Percentiles rank a stretch among this genome's conserved stretches.
These are phyloP conservation scores for Tylopilus sp. DNA, from an alignment of 768 basidiomycete species.

Conservation along the genomic window DNA sequence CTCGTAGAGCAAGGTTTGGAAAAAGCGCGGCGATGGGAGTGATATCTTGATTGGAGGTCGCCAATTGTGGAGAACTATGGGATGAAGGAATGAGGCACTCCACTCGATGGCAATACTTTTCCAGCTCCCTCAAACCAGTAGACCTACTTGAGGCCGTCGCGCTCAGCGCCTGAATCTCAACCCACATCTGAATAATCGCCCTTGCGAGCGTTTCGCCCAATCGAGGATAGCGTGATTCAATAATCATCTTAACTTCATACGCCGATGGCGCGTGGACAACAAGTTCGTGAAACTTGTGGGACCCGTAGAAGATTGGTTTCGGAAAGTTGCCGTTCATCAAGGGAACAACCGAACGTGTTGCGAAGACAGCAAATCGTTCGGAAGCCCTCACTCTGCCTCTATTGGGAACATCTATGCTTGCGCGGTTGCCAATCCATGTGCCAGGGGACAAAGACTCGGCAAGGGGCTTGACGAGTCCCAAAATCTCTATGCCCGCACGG, in stretches of 20 bases:
- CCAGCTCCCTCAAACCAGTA: conserved; percentile 75
- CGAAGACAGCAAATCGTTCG: conserved; percentile 82
- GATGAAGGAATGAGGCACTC: conserved; percentile 55
- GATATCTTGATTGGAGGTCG: conserved; percentile 19
- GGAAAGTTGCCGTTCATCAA: conserved; percentile 48
- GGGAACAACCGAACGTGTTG: conserved; percentile 68
- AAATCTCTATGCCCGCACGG: conserved; percentile 82
- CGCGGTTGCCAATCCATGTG: conserved; percentile 74
- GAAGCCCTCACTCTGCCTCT: conserved; percentile 72
- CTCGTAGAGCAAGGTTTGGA: conserved; percentile 71
- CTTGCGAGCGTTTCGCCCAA: conserved; percentile 47
- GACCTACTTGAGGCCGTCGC: conserved; percentile 51
- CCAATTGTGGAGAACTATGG: conserved; percentile 41
- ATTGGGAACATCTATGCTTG: conserved; percentile 67
- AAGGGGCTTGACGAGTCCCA: conserved; percentile 83
- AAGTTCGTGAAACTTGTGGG: conserved; percentile 80
- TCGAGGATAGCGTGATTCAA: conserved; percentile 61
- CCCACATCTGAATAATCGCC: conserved; percentile 70
- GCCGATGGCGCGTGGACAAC: conserved; percentile 54
- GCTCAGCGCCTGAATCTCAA: conserved; percentile 48
- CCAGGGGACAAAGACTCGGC: conserved; percentile 66
- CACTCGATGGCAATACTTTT: conserved; percentile 79
- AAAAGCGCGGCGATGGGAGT: conserved; percentile 47
- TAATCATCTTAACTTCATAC: conserved; percentile 68
- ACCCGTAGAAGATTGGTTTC: conserved; percentile 72